Evolutionary conservation across 345 rosid genomes (phyloP).

Genomic region (Eutrema yunnanense): DNA sequence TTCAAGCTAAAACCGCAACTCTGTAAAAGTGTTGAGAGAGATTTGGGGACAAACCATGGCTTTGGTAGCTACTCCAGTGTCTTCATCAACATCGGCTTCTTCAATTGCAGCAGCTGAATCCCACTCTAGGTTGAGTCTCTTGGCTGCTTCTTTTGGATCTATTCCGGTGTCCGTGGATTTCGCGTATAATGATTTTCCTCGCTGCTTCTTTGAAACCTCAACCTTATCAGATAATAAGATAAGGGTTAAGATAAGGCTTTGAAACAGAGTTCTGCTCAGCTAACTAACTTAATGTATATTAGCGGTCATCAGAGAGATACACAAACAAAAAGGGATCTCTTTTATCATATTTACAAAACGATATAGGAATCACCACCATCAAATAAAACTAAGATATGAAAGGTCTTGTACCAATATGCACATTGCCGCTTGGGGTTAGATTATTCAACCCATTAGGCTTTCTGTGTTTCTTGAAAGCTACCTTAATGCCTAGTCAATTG

Average conservation of each 20-base stretch:
- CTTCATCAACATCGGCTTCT: conserved; percentile 44
- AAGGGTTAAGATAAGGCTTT: neutral
- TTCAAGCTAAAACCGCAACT: neutral
- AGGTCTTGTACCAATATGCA: neutral
- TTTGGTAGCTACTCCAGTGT: conserved; percentile 60
- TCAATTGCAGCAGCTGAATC: conserved; percentile 93
- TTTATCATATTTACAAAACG: neutral
- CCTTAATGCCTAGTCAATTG: neutral
- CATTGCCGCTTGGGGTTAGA: neutral
- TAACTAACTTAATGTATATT: neutral
- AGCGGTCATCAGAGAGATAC: neutral
- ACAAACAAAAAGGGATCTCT: neutral
- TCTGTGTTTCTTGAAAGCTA: neutral
- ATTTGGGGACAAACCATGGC: conserved; percentile 44
- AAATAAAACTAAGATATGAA: neutral
- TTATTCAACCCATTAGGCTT: neutral
- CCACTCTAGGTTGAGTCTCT: conserved; percentile 87
- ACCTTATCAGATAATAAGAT: conserved; percentile 39
- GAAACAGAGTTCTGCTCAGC: neutral
- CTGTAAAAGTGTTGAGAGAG: neutral
- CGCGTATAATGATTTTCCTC: conserved; percentile 71
- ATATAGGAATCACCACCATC: neutral
- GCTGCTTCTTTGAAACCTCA: conserved; percentile 53
- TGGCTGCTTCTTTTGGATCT: conserved; percentile 72
- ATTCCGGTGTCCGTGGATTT: conserved; percentile 84